A percentile compares a stretch with the other conserved stretches of the same genome.
Conservation (phyloP, 306 rosid genomes). For the Astragalus membranaceus region DNA sequence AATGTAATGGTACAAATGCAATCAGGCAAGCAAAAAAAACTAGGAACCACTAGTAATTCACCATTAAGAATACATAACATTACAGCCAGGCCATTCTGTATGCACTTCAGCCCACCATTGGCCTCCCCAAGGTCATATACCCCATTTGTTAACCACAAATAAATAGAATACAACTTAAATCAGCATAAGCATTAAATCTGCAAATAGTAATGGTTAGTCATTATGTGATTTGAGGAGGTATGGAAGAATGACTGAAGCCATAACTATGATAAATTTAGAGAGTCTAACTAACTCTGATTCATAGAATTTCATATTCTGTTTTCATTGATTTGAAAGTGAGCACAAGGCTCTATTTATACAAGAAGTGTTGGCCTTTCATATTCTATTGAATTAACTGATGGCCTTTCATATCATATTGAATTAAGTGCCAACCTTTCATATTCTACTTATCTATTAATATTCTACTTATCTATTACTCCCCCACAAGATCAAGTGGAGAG, state of each 20-base stretch:
- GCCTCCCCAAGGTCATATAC: conserved; percentile 6
- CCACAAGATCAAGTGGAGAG: no score
- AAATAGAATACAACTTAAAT: not conserved
- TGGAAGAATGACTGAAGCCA: not conserved
- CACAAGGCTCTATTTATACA: no score
- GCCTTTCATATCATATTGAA: no score
- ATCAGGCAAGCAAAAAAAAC: not conserved
- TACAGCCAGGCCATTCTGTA: not conserved
- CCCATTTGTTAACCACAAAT: not conserved
- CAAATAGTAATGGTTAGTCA: not conserved
- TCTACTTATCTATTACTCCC: no score
- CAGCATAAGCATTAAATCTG: not conserved
- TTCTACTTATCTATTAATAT: no score
- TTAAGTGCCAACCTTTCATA: no score
- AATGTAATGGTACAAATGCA: not conserved
- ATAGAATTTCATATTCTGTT: no score
- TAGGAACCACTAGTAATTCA: not conserved
- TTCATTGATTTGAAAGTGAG: no score
- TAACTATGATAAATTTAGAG: no score
- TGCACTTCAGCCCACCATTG: not conserved
- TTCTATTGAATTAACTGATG: no score
- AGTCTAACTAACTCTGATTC: no score
- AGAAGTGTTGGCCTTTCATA: no score
- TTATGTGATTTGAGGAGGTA: not conserved
- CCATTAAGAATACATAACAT: not conserved